Evolutionary conservation across 2,329 filamentous ascomycete genomes (phyloP).

Genomic region (Epichloe gansuensis): DNA sequence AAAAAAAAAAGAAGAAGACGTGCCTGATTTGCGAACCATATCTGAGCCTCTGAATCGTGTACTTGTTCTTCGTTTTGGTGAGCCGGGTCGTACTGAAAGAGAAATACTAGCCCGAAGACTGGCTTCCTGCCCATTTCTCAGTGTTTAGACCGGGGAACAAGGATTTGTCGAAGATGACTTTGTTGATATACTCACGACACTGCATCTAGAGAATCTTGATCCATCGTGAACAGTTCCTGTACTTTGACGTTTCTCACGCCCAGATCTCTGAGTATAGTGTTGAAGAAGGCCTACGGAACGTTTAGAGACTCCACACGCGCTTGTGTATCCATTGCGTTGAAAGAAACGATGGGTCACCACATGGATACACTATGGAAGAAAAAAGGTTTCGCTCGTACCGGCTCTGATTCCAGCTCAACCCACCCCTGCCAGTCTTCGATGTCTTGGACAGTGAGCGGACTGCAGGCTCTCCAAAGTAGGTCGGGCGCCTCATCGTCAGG

Average conservation of each 20-base stretch:
- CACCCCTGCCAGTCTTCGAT: slow-evolving; percentile 55
- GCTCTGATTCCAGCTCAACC: slow-evolving; percentile 82
- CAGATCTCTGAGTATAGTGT: slow-evolving; percentile 66
- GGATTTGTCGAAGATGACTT: neutral
- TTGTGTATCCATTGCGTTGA: neutral
- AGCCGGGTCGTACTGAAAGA: slow-evolving; percentile 58
- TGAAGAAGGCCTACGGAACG: slow-evolving; percentile 58
- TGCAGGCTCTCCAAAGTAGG: slow-evolving; percentile 33
- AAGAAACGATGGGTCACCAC: neutral
- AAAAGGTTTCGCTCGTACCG: slow-evolving; percentile 40
- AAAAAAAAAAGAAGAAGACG: slow-evolving; percentile 5
- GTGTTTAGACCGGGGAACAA: neutral
- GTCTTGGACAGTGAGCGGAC: slow-evolving; percentile 37
- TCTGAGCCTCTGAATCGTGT: slow-evolving; percentile 28
- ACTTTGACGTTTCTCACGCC: slow-evolving; percentile 63
- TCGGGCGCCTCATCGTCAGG: slow-evolving; percentile 14
- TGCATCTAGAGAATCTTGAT: slow-evolving; percentile 48
- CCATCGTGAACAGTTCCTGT: slow-evolving; percentile 63
- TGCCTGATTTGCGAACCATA: slow-evolving; percentile 95
- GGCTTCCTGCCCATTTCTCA: slow-evolving; percentile 41
- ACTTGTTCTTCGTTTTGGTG: slow-evolving; percentile 39
- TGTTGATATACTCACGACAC: slow-evolving; percentile 39
- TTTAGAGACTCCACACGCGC: neutral
- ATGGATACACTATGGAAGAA: too few species aligned
- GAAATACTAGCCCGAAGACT: slow-evolving; percentile 76